phyloP scores from a whole-genome alignment of 179 eudicot species.

The Silene noctiflora region DNA sequence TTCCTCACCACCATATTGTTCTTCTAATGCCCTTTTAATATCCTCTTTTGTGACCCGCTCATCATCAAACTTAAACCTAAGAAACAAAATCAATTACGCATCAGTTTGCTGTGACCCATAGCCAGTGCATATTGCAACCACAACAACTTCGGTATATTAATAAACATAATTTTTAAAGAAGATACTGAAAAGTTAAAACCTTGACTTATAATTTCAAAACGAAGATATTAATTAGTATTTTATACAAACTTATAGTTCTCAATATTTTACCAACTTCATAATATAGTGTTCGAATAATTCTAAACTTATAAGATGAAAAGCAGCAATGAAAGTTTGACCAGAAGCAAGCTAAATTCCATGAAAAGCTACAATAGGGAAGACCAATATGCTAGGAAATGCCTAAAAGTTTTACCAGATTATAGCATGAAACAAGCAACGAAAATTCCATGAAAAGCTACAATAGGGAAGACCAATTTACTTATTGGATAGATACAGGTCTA shows the following conservation, averaged over 20 bases:
- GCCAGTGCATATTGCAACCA: background rate
- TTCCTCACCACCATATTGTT: conserved; percentile 95
- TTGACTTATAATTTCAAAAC: too few species aligned
- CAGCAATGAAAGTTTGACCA: background rate
- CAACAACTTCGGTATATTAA: background rate
- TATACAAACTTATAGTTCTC: background rate
- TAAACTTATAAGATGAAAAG: background rate
- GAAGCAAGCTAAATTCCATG: background rate
- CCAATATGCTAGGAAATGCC: too few species aligned
- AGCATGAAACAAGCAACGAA: background rate
- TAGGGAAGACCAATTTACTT: too few species aligned
- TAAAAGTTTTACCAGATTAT: too few species aligned
- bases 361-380: background rate
- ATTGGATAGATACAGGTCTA: too few species aligned
- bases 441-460: too few species aligned
- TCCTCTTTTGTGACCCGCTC: conserved; percentile 90
- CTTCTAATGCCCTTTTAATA: conserved; percentile 67
- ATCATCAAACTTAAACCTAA: conserved; percentile 88
- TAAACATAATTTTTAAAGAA: background rate
- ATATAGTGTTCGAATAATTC: too few species aligned
- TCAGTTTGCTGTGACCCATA: background rate
- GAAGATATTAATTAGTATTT: background rate
- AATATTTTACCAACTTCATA: too few species aligned
- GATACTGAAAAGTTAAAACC: background rate
- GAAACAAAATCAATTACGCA: background rate